Evolutionary conservation across 495 filamentous ascomycete genomes (phyloP).

Genomic region (Choiromyces venosus): DNA sequence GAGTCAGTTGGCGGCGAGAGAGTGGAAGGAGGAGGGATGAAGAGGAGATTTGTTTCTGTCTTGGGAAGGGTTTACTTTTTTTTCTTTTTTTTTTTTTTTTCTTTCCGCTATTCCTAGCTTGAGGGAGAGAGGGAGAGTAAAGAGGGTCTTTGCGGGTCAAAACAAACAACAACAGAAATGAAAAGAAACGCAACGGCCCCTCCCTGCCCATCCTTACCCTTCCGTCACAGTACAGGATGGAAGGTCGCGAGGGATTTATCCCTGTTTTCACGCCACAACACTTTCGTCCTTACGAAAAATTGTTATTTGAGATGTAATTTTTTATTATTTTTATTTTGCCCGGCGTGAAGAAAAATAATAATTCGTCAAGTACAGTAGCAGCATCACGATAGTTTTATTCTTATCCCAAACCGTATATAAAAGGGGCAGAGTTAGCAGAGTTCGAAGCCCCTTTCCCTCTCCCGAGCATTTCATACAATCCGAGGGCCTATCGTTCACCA

Average conservation of each 20-base stretch:
- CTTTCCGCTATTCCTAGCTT: conserved; percentile 8
- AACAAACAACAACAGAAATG: conserved; percentile 32
- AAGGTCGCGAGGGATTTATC: neutral
- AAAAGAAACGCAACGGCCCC: conserved; percentile 9
- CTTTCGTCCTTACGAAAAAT: neutral
- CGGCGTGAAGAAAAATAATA: neutral
- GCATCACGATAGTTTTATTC: neutral
- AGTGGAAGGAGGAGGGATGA: neutral
- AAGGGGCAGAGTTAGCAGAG: neutral
- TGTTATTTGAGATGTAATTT: neutral
- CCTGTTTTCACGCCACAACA: neutral
- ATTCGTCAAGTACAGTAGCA: neutral
- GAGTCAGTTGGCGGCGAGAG: conserved; percentile 6
- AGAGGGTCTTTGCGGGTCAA: conserved; percentile 19
- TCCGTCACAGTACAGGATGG: neutral
- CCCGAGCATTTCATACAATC: neutral
- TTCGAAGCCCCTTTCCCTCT: neutral
- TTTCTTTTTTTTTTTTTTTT: conserved; percentile 21
- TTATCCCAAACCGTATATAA: neutral
- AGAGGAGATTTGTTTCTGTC: conserved; percentile 18
- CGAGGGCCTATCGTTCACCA: neutral
- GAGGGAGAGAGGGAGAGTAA: neutral
- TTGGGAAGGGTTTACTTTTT: neutral
- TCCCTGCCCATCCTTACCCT: conserved; percentile 16
- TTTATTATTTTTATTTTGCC: too few relatives aligned